Conservation (phyloP, 2,329 filamentous ascomycete genomes). For the Ophiostoma ulmi region DNA sequence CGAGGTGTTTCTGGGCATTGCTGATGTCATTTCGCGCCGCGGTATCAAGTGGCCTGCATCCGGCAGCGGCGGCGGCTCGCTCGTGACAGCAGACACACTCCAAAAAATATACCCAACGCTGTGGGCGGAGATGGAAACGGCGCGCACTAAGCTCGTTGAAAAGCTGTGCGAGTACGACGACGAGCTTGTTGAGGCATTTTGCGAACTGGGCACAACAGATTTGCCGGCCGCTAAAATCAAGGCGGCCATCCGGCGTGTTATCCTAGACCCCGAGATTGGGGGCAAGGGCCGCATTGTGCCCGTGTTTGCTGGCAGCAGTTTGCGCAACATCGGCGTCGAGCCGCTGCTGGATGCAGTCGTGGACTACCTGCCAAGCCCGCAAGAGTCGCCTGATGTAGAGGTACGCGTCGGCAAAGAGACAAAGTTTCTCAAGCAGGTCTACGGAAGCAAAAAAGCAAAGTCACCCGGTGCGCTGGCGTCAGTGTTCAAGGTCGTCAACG, state of each 20-base stretch:
- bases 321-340: slow-evolving; percentile 90
- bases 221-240: slow-evolving; percentile 64
- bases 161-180: slow-evolving; percentile 86
- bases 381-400: slow-evolving; percentile 30
- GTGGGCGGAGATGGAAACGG: slow-evolving; percentile 65
- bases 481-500: slow-evolving; percentile 93
- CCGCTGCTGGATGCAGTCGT: slow-evolving; percentile 83
- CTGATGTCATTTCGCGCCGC: slow-evolving; percentile 71
- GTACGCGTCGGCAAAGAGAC: slow-evolving; percentile 45
- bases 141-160: slow-evolving; percentile 74
- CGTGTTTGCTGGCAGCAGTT: slow-evolving; percentile 85
- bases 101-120: slow-evolving; percentile 52
- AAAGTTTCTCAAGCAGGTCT: slow-evolving; percentile 40
- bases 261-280: slow-evolving; percentile 35
- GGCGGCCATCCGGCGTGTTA: slow-evolving; percentile 66
- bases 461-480: slow-evolving; percentile 49
- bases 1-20: slow-evolving; percentile 69
- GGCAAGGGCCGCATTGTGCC: slow-evolving; percentile 68
- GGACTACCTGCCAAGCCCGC: slow-evolving; percentile 78
- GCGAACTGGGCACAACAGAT: slow-evolving; percentile 70
- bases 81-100: slow-evolving; percentile 35
- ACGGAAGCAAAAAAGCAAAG: not conserved
- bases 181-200: slow-evolving; percentile 73
- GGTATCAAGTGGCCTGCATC: slow-evolving; percentile 63
- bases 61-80: slow-evolving; percentile 32